phyloP scores from a whole-genome alignment of 148 eudicot genomes.

The Simmondsia chinensis region DNA sequence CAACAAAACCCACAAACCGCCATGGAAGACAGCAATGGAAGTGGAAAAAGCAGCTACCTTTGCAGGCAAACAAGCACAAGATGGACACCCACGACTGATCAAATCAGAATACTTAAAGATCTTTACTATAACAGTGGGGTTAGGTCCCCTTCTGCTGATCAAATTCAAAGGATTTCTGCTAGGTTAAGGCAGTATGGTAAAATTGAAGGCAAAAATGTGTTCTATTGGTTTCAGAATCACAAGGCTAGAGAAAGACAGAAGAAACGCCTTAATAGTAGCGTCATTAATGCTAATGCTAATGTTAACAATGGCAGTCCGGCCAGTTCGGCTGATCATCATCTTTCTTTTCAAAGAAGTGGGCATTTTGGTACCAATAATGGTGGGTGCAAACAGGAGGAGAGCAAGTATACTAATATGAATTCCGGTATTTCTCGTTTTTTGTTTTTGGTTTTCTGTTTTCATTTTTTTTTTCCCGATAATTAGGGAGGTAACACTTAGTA shows the following conservation, averaged over 20 bases:
- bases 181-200: constrained; percentile 86
- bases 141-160: constrained; percentile 83
- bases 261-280: constrained; percentile 49
- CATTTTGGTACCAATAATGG: no score
- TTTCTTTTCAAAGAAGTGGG: no score
- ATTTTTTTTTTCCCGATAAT: no score
- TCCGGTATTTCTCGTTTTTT: no score
- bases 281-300: no score
- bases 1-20: constrained; percentile 14
- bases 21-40: constrained; percentile 5
- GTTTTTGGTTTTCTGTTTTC: no score
- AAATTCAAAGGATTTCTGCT: constrained; percentile 83
- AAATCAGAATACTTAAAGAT: constrained; percentile 84
- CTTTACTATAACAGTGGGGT: constrained; percentile 93
- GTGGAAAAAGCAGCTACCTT: constrained; percentile 24
- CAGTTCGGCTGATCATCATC: no score
- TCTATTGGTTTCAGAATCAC: constrained; percentile 97
- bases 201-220: constrained; percentile 96
- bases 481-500: no score
- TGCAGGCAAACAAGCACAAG: constrained; percentile 78
- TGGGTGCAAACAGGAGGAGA: no score
- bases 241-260: constrained; percentile 97
- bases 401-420: no score
- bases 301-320: no score
- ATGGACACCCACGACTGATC: constrained; percentile 95